Evolutionary conservation across 2,329 filamentous ascomycete genomes (phyloP).

Genomic region (Alternaria gaisen): DNA sequence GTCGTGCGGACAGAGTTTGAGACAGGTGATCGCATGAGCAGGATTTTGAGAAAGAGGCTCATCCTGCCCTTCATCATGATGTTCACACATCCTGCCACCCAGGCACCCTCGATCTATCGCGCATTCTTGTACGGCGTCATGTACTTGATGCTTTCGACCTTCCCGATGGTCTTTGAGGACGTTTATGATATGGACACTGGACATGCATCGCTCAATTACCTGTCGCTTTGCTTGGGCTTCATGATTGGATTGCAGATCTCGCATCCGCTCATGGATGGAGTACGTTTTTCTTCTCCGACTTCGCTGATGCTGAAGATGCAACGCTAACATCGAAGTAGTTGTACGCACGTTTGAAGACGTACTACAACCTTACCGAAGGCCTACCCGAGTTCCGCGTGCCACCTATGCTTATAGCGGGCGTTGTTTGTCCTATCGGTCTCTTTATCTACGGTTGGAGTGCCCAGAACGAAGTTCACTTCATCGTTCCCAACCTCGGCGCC

Average conservation of each 20-base stretch:
- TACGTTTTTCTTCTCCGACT: slow-evolving; percentile 14
- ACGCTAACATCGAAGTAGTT: slow-evolving; percentile 19
- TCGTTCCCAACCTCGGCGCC: slow-evolving; percentile 63
- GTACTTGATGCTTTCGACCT: slow-evolving; percentile 71
- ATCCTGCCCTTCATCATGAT: slow-evolving; percentile 60
- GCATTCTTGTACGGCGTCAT: slow-evolving; percentile 69
- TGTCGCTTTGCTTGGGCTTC: slow-evolving; percentile 69
- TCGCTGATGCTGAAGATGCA: neutral
- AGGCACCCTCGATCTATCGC: slow-evolving; percentile 62
- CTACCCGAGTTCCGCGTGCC: slow-evolving; percentile 58
- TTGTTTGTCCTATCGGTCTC: slow-evolving; percentile 59
- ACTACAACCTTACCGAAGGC: slow-evolving; percentile 40
- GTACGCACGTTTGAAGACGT: slow-evolving; percentile 35
- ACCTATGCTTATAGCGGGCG: slow-evolving; percentile 63
- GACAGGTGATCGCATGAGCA: slow-evolving; percentile 36
- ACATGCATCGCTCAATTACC: slow-evolving; percentile 69
- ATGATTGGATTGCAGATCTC: slow-evolving; percentile 55
- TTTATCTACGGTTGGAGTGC: slow-evolving; percentile 65
- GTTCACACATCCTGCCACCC: slow-evolving; percentile 67
- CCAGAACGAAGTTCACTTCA: slow-evolving; percentile 63
- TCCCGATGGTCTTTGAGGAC: slow-evolving; percentile 64
- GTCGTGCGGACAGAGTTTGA: slow-evolving; percentile 53
- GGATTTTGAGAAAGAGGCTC: slow-evolving; percentile 37
- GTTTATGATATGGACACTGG: slow-evolving; percentile 65
- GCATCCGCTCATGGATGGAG: slow-evolving; percentile 58